These are phyloP conservation scores for Dipodascus geniculatus DNA, from an alignment of 805 yeast genomes.

Conservation along the genomic window DNA sequence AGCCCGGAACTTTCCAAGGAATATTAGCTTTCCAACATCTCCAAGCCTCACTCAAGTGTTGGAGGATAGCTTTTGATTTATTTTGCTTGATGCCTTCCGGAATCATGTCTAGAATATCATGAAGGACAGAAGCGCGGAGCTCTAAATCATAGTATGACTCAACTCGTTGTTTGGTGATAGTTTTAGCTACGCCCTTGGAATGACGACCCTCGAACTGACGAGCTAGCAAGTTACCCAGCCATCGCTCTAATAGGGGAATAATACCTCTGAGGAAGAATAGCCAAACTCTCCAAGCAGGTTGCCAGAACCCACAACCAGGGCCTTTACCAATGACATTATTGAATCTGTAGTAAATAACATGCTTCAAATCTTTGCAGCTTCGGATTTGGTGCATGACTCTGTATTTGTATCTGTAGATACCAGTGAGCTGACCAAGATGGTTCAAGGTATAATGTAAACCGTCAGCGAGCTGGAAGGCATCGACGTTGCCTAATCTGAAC, in stretches of 20 bases:
- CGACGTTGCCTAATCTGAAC: constrained; percentile 78
- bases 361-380: constrained; percentile 91
- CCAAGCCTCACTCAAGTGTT: constrained; percentile 97
- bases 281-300: constrained; percentile 98
- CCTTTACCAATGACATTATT: constrained; percentile 88
- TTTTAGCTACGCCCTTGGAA: constrained; percentile 82
- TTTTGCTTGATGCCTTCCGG: constrained; percentile 88
- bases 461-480: constrained; percentile 90
- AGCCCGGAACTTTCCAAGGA: constrained; percentile 95
- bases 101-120: constrained; percentile 92
- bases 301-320: constrained; percentile 99
- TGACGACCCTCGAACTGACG: constrained; percentile 95
- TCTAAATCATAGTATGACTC: constrained; percentile 94
- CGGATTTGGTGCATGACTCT: constrained; percentile 97
- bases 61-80: constrained; percentile 76
- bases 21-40: constrained; percentile 98
- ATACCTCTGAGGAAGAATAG: constrained; percentile 81
- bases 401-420: constrained; percentile 92
- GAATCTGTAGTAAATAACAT: constrained; percentile 75
- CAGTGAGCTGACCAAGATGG: constrained; percentile 92
- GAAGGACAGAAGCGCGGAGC: constrained; percentile 86
- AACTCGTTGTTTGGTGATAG: constrained; percentile 88
- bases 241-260: constrained; percentile 82
- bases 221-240: constrained; percentile 85
- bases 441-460: constrained; percentile 83